Conservation (phyloP, 73 alveolate species). For the Symbiodinium pilosum region DNA sequence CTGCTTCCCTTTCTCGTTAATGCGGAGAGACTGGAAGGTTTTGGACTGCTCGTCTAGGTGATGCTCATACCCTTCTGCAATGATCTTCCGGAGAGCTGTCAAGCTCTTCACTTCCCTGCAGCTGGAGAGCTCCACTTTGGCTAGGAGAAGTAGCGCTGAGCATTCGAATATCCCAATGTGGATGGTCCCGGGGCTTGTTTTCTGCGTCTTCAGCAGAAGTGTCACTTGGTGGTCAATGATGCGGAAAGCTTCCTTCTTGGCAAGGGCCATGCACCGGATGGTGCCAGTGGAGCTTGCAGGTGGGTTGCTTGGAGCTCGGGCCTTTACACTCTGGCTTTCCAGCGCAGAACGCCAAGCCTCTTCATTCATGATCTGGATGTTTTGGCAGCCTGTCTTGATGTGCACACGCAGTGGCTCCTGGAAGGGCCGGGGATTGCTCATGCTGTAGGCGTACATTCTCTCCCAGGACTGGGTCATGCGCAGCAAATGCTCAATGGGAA, state of each 20-base stretch:
- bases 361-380: not conserved
- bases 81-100: not conserved
- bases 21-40: no score
- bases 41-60: no score
- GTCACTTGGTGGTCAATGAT: not conserved
- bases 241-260: not conserved
- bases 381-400: no score
- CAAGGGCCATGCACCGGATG: not conserved
- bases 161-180: not conserved
- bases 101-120: not conserved
- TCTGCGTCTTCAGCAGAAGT: not conserved
- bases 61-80: not conserved
- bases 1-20: no score
- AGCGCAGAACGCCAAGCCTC: not conserved
- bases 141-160: not conserved
- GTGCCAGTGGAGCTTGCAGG: no score
- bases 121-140: not conserved
- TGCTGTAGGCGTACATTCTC: no score
- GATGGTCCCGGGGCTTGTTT: not conserved
- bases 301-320: not conserved
- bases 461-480: not conserved
- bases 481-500: slow-evolving; percentile 23
- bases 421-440: no score
- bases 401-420: no score
- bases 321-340: not conserved